These are phyloP conservation scores for Dactylorhiza incarnata DNA, from an alignment of 106 monocot genomes.

Conservation along the genomic window DNA sequence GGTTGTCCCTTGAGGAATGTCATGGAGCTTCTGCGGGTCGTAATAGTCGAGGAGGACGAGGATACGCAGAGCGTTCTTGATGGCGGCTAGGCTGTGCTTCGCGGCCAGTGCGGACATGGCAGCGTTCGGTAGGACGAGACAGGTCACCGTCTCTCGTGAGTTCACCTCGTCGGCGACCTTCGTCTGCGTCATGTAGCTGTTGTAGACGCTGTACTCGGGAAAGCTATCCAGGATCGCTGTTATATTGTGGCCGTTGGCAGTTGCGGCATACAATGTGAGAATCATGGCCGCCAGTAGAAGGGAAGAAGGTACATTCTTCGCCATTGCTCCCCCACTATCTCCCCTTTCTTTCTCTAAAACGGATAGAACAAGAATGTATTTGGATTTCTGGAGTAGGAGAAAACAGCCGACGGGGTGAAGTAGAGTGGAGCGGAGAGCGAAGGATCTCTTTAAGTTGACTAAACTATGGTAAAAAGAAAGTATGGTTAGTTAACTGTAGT, in stretches of 20 bases:
- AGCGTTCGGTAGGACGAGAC: slow-evolving; percentile 62
- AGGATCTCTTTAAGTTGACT: background rate
- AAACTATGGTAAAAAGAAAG: background rate
- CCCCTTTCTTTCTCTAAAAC: background rate
- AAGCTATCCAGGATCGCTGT: slow-evolving; percentile 49
- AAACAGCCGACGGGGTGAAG: background rate
- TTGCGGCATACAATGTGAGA: background rate
- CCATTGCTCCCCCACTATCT: slow-evolving; percentile 7
- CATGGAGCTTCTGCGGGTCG: slow-evolving; percentile 76
- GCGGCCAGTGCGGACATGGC: slow-evolving; percentile 56
- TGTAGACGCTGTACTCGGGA: slow-evolving; percentile 74
- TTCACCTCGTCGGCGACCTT: slow-evolving; percentile 79
- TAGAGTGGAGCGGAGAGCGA: background rate
- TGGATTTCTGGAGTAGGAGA: no score
- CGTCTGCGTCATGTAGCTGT: slow-evolving; percentile 56
- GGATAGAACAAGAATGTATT: background rate
- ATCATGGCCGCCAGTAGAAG: background rate
- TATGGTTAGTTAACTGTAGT: background rate
- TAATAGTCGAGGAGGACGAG: slow-evolving; percentile 87
- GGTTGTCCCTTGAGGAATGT: slow-evolving; percentile 48
- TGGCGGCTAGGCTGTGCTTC: slow-evolving; percentile 46
- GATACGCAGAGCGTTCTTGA: slow-evolving; percentile 85
- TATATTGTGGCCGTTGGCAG: slow-evolving; percentile 46
- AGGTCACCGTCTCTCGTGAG: slow-evolving; percentile 69
- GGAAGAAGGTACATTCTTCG: slow-evolving; percentile 2